Conservation (phyloP, 441 rosid species). For the Euphorbia schlechtendalii region DNA sequence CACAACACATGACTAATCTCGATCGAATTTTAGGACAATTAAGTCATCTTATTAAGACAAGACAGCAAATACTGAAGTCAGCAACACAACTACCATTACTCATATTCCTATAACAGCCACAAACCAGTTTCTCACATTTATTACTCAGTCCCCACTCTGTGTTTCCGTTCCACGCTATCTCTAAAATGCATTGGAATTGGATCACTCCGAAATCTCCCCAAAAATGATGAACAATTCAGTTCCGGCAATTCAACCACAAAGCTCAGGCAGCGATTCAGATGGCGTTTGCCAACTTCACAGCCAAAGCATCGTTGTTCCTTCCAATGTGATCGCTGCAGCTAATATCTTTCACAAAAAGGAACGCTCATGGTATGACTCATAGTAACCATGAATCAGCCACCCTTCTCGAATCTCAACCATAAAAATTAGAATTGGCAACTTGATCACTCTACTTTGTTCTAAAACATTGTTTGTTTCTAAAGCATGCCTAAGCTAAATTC, state of each 20-base stretch:
- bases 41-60: background rate
- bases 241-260: constrained; percentile 22
- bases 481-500: constrained; percentile 1
- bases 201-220: background rate
- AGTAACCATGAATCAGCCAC: constrained; percentile 6
- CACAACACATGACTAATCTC: constrained; percentile 7
- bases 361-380: constrained; percentile 46
- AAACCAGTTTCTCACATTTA: constrained; percentile 44
- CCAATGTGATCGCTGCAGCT: constrained; percentile 30
- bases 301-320: constrained; percentile 39
- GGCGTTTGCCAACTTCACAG: constrained; percentile 26
- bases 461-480: constrained; percentile 10
- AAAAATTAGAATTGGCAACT: background rate
- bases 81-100: constrained; percentile 19
- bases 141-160: constrained; percentile 24
- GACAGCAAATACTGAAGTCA: constrained; percentile 17
- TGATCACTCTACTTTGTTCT: background rate
- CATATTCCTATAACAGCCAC: constrained; percentile 31
- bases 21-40: background rate
- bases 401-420: constrained; percentile 2
- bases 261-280: constrained; percentile 32
- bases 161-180: constrained; percentile 6
- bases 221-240: constrained; percentile 33
- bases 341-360: constrained; percentile 44
- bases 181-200: background rate